Evolutionary conservation across 2,329 filamentous ascomycete species (phyloP), one percentile per base, ranked within the genome.

Genomic region (Sordariomycetes sp.): DNA sequence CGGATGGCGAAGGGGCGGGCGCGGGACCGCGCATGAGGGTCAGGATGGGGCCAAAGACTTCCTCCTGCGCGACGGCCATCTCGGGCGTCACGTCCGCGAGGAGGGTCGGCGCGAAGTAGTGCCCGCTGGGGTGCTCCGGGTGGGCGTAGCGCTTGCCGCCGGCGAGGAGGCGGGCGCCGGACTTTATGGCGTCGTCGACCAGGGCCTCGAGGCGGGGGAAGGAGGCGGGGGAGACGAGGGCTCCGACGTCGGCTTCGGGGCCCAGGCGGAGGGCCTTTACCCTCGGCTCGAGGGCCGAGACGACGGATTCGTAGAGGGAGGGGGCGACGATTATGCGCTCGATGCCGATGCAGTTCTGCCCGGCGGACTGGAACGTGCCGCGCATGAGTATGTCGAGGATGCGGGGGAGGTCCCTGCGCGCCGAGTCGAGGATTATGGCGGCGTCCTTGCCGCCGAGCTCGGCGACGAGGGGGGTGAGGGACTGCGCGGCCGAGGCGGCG

Each of bases 281-380:
- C 60, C 87, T 85, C 12, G 87, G 85, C 55, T 83, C 79, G 22
- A 99, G 80, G 60, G 84, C 76, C 5, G 76, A 70, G 56, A 96
- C 73, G 24, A 99, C 80, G 58, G 76, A 76, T 61, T 87, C 77
- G 73, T 97, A 95, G 55, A 89, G 78, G n/a, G 74, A 75, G 1
- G 89, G 85, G 17, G 88, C 79, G 25, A 87, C 89, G 63, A 97
- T 85, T 66, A 97, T 85, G 58, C 94, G 87, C 74, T 99, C 94
- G 63, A 96, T 92, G 57, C 94, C 94, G 66, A 99, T 92, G 72
- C 94, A 99, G 73, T 99, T 99, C 70, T 99, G 94, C 1, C 94
- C 94, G 17, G 90, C 86, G 55, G 90, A 90, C 71, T 99, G 94
- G 72, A 97, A 99, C 10, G 89, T 90, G 56, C 92, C 94, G 56